Conservation (phyloP, 306 rosid genomes). For the Prunus dulcis region DNA sequence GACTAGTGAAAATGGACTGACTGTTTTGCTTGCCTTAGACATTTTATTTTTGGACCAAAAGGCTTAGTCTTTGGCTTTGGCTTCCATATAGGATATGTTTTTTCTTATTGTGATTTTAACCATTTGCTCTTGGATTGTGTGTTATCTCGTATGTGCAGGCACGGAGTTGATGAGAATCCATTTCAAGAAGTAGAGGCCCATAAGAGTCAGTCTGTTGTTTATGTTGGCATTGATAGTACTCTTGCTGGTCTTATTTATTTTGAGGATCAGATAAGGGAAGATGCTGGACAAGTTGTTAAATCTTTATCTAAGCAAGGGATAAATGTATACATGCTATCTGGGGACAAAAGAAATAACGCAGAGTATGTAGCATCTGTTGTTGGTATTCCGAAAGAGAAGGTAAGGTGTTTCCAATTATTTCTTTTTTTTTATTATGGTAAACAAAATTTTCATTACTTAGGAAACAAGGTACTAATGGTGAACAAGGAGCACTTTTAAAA, state of each 20-base stretch:
- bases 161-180: conserved; percentile 50
- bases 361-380: conserved; percentile 87
- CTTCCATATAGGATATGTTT: not conserved
- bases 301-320: conserved; percentile 68
- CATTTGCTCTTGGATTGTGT: not conserved
- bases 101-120: not conserved
- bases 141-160: conserved; percentile 44
- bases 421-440: not conserved
- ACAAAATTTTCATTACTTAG: not conserved
- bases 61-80: not conserved
- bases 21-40: not conserved
- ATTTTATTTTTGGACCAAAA: conserved; percentile 8
- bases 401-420: conserved; percentile 20
- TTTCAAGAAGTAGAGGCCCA: conserved; percentile 49
- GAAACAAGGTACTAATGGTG: no score
- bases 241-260: conserved; percentile 76
- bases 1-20: not conserved
- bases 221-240: conserved; percentile 70
- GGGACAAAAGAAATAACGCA: conserved; percentile 81
- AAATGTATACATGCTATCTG: conserved; percentile 78
- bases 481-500: not conserved
- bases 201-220: conserved; percentile 68
- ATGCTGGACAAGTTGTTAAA: conserved; percentile 63
- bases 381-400: conserved; percentile 83
- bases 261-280: conserved; percentile 90